Conservation (phyloP, 192 early-diverging fungal species). For the Backusella macrospora region DNA sequence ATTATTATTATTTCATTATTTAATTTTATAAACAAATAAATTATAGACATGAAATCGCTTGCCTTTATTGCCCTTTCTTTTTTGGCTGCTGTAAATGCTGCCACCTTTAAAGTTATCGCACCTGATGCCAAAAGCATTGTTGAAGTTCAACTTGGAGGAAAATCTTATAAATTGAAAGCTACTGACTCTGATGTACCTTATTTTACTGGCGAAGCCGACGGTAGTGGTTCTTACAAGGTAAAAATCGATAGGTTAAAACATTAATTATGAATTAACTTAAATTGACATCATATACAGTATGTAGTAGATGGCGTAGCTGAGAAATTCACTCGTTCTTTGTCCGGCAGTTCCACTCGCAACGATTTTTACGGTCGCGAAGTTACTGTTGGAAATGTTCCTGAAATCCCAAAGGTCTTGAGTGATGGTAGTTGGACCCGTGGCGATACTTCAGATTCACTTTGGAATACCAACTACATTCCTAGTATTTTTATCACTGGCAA, state of each 20-base stretch:
- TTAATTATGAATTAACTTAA: constrained; percentile 10
- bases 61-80: constrained; percentile 26
- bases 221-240: constrained; percentile 41
- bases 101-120: constrained; percentile 44
- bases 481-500: constrained; percentile 45
- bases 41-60: constrained; percentile 18
- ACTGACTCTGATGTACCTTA: constrained; percentile 36
- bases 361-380: constrained; percentile 44
- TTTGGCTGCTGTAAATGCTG: constrained; percentile 38
- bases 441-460: constrained; percentile 33
- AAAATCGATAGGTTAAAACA: background rate
- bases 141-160: constrained; percentile 35
- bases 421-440: constrained; percentile 44
- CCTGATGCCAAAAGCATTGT: constrained; percentile 36
- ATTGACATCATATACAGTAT: constrained; percentile 30
- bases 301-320: constrained; percentile 36
- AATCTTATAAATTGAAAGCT: constrained; percentile 28
- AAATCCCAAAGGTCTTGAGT: constrained; percentile 39
- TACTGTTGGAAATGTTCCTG: constrained; percentile 46
- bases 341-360: constrained; percentile 33
- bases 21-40: background rate
- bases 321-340: constrained; percentile 37
- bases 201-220: constrained; percentile 39
- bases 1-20: constrained; percentile 11
- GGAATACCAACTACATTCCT: constrained; percentile 51